These are phyloP conservation scores for Trichosanthes cucumerina DNA, from an alignment of 306 rosid genomes.

Conservation along the genomic window DNA sequence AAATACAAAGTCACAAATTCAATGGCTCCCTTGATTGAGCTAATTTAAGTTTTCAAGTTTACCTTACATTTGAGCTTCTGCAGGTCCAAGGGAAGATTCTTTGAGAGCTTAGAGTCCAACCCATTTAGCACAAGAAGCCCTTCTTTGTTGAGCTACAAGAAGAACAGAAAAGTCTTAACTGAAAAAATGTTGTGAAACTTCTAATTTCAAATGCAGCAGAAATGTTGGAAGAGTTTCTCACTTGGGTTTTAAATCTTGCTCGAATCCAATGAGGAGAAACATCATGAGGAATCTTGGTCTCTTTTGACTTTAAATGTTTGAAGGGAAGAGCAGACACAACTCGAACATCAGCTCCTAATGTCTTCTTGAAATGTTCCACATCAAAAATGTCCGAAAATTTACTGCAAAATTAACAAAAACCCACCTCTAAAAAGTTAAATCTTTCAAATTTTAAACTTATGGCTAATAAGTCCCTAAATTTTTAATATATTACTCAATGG, in stretches of 20 bases:
- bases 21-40: not conserved
- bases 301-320: constrained; percentile 31
- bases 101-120: constrained; percentile 48
- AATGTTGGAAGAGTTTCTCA: constrained; percentile 7
- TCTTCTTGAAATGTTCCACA: constrained; percentile 32
- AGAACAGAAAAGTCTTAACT: not conserved
- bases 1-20: not conserved
- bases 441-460: no score
- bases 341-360: constrained; percentile 37
- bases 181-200: not conserved
- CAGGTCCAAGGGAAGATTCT: constrained; percentile 45
- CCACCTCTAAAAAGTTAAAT: not conserved
- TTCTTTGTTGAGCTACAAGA: constrained; percentile 26
- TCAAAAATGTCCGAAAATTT: constrained; percentile 47
- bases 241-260: constrained; percentile 28
- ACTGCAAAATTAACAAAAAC: constrained; percentile 21
- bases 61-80: constrained; percentile 56
- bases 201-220: not conserved
- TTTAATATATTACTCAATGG: no score
- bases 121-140: constrained; percentile 44
- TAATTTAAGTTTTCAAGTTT: not conserved
- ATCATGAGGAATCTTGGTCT: constrained; percentile 33
- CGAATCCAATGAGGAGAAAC: constrained; percentile 44
- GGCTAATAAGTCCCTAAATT: no score
- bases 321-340: constrained; percentile 39